Evolutionary conservation across 2,329 filamentous ascomycete species (phyloP), one percentile per base, ranked within the genome.

Genomic region (Colletotrichum sp.): DNA sequence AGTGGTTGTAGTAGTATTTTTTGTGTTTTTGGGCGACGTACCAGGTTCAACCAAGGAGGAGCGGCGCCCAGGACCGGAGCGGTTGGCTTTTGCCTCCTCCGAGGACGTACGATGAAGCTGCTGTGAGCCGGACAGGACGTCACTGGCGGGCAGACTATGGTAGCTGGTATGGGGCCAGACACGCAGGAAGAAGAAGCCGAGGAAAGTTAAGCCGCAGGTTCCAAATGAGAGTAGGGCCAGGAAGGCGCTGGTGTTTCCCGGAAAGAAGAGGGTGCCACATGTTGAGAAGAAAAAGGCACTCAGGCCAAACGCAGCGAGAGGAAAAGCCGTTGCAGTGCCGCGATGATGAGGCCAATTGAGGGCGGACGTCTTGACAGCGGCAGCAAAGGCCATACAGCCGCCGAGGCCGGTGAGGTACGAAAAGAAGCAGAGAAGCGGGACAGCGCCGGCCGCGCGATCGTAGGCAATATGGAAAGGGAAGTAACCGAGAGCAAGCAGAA

Each of bases 281-380:
- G 93, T 89, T 1, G 97, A 96, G 86, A 98, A 99, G 88, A 99
- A 98, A 86, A 99, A 97, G 71, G 97, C 97, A 83, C 96, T 98
- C 73, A 99, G 87, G 5, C 97, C 97, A 82, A 99, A 99, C 5
- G 95, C 96, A 72, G 97, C 95, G 72, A 99, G 86, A 8, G 97
- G 96, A 80, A 99, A 97, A 2, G 96, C 96, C 8, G 97, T 99
- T 8, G 97, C 97, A 5, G 96, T 98, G 71, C 97, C 97, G 78
- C 97, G 92, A 83, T 98, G 94, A 75, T 94, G 91, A 15, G 96
- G 96, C 92, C 96, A 98, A 85, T 98, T 98, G 78, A 97, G 90
- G 12, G 96, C 96, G 66, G 95, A 96, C 82, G 88, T 88, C 83
- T 99, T 99, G 82, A 99, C 92, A 10, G 96, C 90, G 32, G 95